A percentile compares a stretch with the other conserved stretches of the same genome.
Evolutionary conservation across 2,329 filamentous ascomycete species (phyloP).

Genomic region (Claviceps africana): DNA sequence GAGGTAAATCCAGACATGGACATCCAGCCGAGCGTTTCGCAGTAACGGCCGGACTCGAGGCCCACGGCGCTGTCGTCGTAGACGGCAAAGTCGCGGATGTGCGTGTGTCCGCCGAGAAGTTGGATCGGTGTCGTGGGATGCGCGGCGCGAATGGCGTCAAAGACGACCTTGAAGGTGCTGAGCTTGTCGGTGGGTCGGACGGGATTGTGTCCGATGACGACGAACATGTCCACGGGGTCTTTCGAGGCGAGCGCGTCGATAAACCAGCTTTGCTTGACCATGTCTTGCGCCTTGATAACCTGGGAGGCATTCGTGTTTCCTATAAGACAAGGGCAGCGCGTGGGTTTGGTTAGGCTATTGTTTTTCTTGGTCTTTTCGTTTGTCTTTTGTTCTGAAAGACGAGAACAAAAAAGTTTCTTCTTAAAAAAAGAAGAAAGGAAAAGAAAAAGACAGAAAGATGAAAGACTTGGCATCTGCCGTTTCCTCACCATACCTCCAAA

Average conservation of each 20-base stretch:
- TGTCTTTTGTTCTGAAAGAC: too few relatives aligned
- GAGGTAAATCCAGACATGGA: slow-evolving; percentile 46
- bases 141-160: slow-evolving; percentile 42
- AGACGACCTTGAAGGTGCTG: slow-evolving; percentile 32
- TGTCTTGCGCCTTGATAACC: slow-evolving; percentile 38
- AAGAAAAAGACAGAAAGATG: too few relatives aligned
- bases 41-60: slow-evolving; percentile 51
- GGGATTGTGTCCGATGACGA: slow-evolving; percentile 51
- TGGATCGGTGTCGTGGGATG: slow-evolving; percentile 47
- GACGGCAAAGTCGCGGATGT: slow-evolving; percentile 50
- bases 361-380: too few relatives aligned
- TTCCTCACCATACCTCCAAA: slow-evolving; percentile 30
- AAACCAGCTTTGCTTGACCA: slow-evolving; percentile 47
- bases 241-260: slow-evolving; percentile 35
- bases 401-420: too few relatives aligned
- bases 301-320: slow-evolving; percentile 49
- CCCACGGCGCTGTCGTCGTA: slow-evolving; percentile 48
- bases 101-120: slow-evolving; percentile 50
- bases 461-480: too few relatives aligned
- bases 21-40: slow-evolving; percentile 54
- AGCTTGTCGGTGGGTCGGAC: slow-evolving; percentile 29
- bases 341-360: too few relatives aligned
- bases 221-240: slow-evolving; percentile 47
- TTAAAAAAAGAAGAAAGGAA: too few relatives aligned
- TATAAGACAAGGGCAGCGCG: slow-evolving; percentile 8